Conservation (phyloP, 176 grass and related monocot genomes). For the Eremochloa ophiuroides region DNA sequence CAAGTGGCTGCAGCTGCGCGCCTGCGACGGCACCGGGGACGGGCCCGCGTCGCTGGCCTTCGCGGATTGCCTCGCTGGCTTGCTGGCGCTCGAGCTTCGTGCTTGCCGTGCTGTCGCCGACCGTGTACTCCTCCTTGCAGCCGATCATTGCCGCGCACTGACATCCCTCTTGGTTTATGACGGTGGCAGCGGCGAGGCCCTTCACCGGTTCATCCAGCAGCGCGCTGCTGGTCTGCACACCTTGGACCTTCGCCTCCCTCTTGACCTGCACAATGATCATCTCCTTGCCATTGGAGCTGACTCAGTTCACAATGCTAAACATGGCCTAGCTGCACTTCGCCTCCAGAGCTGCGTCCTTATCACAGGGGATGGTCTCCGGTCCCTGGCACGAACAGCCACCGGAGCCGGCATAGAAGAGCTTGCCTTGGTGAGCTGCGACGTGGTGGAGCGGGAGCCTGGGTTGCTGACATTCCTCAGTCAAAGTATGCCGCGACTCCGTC, state of each 20-base stretch:
- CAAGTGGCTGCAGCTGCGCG: conserved; percentile 71
- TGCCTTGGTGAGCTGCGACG: conserved; percentile 82
- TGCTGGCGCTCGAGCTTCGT: conserved; percentile 78
- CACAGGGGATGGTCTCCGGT: conserved; percentile 78
- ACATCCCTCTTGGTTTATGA: conserved; percentile 79
- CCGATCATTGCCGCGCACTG: conserved; percentile 58
- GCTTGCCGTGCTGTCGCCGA: conserved; percentile 81
- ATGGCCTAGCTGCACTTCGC: conserved; percentile 48
- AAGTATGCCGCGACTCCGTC: conserved; percentile 63
- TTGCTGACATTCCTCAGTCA: conserved; percentile 79
- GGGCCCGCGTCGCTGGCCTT: conserved; percentile 40
- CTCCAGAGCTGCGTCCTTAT: conserved; percentile 91
- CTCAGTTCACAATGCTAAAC: neutral
- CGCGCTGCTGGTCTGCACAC: conserved; percentile 53
- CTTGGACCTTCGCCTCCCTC: conserved; percentile 87
- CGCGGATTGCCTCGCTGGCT: conserved; percentile 34
- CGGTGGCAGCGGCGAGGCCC: conserved; percentile 69
- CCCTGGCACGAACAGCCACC: conserved; percentile 54
- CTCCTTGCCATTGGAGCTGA: conserved; percentile 58
- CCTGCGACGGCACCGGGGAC: conserved; percentile 83
- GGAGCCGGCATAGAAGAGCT: conserved; percentile 76
- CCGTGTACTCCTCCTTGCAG: conserved; percentile 66
- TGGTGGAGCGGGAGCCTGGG: conserved; percentile 69
- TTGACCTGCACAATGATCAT: conserved; percentile 90
- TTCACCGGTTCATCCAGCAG: conserved; percentile 74